Evolutionary conservation across 1,139 yeast species (phyloP).

Genomic region (Tardiomyces digboiensis): DNA sequence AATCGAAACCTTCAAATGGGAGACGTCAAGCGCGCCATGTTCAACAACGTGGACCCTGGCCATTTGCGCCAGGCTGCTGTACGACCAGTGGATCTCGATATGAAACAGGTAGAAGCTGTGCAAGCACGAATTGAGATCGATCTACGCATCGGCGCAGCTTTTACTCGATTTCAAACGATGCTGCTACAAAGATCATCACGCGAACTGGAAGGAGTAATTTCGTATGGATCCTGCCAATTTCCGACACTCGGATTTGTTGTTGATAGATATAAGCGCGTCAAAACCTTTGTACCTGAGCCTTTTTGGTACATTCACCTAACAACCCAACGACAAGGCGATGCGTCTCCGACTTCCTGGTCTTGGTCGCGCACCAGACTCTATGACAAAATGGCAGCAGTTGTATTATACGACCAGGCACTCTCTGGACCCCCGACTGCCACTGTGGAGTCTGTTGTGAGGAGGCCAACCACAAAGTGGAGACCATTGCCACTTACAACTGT

Average conservation of each 20-base stretch:
- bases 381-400: slow-evolving; percentile 56
- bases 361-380: slow-evolving; percentile 71
- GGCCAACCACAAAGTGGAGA: slow-evolving; percentile 65
- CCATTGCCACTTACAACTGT: slow-evolving; percentile 95
- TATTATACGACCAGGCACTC: slow-evolving; percentile 61
- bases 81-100: slow-evolving; percentile 54
- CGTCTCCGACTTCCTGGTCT: slow-evolving; percentile 28
- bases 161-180: slow-evolving; percentile 68
- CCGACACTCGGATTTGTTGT: slow-evolving; percentile 97
- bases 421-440: slow-evolving; percentile 34
- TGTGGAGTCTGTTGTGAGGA: slow-evolving; percentile 43
- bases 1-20: slow-evolving; percentile 40
- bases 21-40: slow-evolving; percentile 61
- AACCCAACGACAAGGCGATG: slow-evolving; percentile 29
- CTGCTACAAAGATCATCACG: slow-evolving; percentile 28
- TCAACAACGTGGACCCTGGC: slow-evolving; percentile 73
- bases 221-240: slow-evolving; percentile 95
- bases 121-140: slow-evolving; percentile 81
- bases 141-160: slow-evolving; percentile 80
- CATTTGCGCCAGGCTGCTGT: slow-evolving; percentile 74
- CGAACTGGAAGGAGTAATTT: slow-evolving; percentile 32
- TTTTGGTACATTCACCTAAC: slow-evolving; percentile 68
- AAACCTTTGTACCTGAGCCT: slow-evolving; percentile 60
- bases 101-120: slow-evolving; percentile 73
- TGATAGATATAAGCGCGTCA: slow-evolving; percentile 77